Evolutionary conservation across 495 filamentous ascomycete genomes (phyloP), one percentile per base, ranked within the genome.

Genomic region (Pseudoneurospora amorphoporcata): DNA sequence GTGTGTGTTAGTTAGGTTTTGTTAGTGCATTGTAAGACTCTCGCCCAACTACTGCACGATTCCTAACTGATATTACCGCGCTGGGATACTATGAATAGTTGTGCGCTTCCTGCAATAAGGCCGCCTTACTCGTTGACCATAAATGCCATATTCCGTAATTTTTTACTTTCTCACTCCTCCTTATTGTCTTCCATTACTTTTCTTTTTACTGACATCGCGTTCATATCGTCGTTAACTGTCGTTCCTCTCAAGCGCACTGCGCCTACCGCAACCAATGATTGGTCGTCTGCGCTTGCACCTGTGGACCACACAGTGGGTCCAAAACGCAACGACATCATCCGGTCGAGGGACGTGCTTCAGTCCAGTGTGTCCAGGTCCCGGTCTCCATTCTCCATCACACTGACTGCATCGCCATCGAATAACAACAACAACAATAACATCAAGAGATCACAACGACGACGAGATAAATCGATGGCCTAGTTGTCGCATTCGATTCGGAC

Each of bases 301-400:
- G 29, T 61, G 29, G 53, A 23, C 32, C 53, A 4, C 0, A 4
- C 17, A 35, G 12, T 61, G 53, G 53, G 29, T 65, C 53, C 29
- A 1, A 37, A 65, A 9, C 53, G 6, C 32, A 65, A 65, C 53
- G 53, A 65, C 53, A 65, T 65, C 53, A 65, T 65, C 53, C 29
- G 23, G 53, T 65, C 53, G 53, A 17, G 29, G 53, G 53, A 17
- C 53, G 53, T 65, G 53, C 29, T 61, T 61, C 29, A 9, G 45
- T 53, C 45, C 19, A 53, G 42, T 45, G 23, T 1, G 23, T n/a
- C 6, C 42, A 43, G 45, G 47, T 61, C 53, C 29, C 12, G 53
- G 53, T 61, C 53, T 4, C 29, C 29, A 61, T 61, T 32, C 53
- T 61, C 29, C 12, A 61, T 53, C 19, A 53, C 45, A 53, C 45